Conservation (phyloP, 1,139 yeast genomes). For the Candida neerlandica region DNA sequence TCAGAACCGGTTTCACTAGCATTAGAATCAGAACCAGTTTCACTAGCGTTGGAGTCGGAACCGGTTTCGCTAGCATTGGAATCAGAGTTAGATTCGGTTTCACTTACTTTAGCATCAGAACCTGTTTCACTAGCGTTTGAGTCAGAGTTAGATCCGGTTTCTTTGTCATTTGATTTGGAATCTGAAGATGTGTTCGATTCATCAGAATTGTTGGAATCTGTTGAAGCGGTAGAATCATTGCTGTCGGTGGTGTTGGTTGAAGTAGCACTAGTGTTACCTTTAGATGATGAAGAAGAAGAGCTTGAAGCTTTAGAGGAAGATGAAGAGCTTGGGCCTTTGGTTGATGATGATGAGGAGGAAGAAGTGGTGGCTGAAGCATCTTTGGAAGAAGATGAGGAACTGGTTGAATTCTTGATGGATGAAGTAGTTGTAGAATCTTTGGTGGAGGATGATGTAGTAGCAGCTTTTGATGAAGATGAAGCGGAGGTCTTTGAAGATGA, state of each 20-base stretch:
- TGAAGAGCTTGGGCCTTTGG: neutral
- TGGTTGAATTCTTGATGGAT: neutral
- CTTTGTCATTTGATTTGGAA: too few relatives aligned
- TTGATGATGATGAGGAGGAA: neutral
- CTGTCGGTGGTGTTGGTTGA: conserved; percentile 9
- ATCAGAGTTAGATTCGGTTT: neutral
- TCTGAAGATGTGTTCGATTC: neutral
- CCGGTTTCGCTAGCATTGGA: neutral
- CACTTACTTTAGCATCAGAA: neutral
- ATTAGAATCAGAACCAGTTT: neutral
- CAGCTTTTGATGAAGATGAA: neutral
- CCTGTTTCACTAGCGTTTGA: neutral
- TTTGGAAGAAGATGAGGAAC: neutral
- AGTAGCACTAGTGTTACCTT: neutral
- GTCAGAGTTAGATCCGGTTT: neutral
- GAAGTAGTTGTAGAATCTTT: neutral
- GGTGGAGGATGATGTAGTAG: neutral
- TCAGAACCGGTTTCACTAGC: neutral
- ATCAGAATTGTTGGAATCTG: neutral
- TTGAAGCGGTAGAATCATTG: conserved; percentile 18
- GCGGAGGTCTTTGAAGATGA: neutral
- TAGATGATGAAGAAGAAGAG: neutral
- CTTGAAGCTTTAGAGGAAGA: neutral
- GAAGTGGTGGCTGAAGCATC: neutral
- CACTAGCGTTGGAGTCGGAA: neutral